Evolutionary conservation across 305 asterid genomes (phyloP), one percentile per base, ranked within the genome.

Genomic region (Solanum hybrid): DNA sequence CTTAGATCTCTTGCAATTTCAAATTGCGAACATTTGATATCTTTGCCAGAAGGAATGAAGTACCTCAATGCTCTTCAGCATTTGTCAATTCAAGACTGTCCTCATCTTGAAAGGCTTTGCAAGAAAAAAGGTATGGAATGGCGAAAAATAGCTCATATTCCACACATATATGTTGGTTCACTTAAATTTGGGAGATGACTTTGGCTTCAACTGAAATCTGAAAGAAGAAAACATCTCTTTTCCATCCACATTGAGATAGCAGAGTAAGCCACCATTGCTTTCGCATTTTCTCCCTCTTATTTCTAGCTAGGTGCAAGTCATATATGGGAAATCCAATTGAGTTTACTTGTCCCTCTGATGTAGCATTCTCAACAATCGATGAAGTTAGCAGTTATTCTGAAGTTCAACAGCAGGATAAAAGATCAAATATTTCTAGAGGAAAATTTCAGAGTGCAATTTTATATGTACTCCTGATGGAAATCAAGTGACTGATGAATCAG

Each of bases 311-410:
- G 22, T 79, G 60, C 31, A 78, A 22, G 56, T 78, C 51, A 78
- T 35, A 34, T 2, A 77, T 92, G 88, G 98, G 98, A 91, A 93
- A 93, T 90, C 97, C 99, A 92, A 79, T 91, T 26, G 95, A 94
- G 90, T 93, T 94, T 38, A 91, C 94, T 31, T 78, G 94, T 76
- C 88, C 96, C 66, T 92, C 99, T 87, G 91, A 92, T 93, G 89
- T 92, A 72, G 91, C 96, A 81, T 91, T 91, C 90, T 91, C 95
- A 40, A 93, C 95, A n/a, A 91, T 89, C 81, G 91, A 95, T 85
- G 95, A 93, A 80, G 90, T 93, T 22, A 89, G 88, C 88, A 78
- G 92, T 81, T 90, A 88, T 42, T 51, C 95, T 60, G 91, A 92
- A 86, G 92, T 89, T 90, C 92, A 90, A 88, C 90, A 89, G 22